Conservation (phyloP, 108 stramenopile species). For the Epithemia pelagica region DNA sequence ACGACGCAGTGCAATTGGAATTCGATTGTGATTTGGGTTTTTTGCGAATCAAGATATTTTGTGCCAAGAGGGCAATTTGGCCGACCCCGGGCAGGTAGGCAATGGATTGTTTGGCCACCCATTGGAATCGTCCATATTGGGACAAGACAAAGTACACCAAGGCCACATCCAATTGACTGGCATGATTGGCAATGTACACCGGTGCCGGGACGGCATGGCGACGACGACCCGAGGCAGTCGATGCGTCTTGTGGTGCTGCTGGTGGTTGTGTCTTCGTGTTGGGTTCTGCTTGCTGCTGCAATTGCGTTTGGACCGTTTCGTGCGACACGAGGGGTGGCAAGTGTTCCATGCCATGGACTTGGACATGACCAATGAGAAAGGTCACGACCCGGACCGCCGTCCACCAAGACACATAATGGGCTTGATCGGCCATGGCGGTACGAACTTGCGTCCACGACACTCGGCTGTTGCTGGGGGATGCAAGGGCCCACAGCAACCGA, state of each 20-base stretch:
- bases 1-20: not conserved
- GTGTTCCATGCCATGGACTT: slow-evolving; percentile 51
- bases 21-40: slow-evolving; percentile 26
- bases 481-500: not conserved
- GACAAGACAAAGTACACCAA: slow-evolving; percentile 43
- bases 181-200: slow-evolving; percentile 74
- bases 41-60: slow-evolving; percentile 68
- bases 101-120: slow-evolving; percentile 72
- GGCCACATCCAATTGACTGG: slow-evolving; percentile 67
- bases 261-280: not conserved
- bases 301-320: not conserved
- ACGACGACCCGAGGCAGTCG: not conserved
- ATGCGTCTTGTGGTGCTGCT: not conserved
- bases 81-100: slow-evolving; percentile 72
- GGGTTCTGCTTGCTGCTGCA: not conserved
- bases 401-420: slow-evolving; percentile 26
- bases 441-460: no score
- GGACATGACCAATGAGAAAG: slow-evolving; percentile 42
- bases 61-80: slow-evolving; percentile 52
- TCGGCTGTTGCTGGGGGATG: slow-evolving; percentile 13
- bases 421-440: slow-evolving; percentile 19
- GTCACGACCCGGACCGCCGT: slow-evolving; percentile 19
- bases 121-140: slow-evolving; percentile 41
- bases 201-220: slow-evolving; percentile 37
- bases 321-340: slow-evolving; percentile 22